Evolutionary conservation across 2,329 filamentous ascomycete genomes (phyloP).

Genomic region (Tympanopsis confertula): DNA sequence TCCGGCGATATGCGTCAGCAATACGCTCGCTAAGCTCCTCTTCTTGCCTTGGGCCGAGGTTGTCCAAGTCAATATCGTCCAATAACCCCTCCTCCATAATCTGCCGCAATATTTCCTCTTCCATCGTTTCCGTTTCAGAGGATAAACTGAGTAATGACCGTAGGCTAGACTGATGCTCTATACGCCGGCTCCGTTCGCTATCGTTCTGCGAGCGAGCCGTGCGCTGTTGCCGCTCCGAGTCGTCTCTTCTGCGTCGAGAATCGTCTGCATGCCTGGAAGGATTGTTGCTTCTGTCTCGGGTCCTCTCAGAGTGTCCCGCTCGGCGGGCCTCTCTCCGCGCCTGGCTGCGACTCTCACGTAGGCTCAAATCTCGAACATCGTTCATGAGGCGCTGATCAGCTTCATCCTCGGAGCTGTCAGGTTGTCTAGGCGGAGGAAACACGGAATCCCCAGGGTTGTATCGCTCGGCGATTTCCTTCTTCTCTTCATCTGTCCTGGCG

Average conservation of each 20-base stretch:
- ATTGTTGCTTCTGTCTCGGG: background rate
- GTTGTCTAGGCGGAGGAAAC: conserved; percentile 39
- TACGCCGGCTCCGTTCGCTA: conserved; percentile 35
- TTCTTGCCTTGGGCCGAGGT: conserved; percentile 71
- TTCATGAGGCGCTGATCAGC: conserved; percentile 40
- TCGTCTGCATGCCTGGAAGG: conserved; percentile 5
- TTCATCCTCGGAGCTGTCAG: conserved; percentile 19
- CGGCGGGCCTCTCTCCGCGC: conserved; percentile 12
- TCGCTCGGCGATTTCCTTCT: conserved; percentile 59
- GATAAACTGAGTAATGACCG: conserved; percentile 73
- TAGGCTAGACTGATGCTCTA: conserved; percentile 84
- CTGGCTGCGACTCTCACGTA: conserved; percentile 25
- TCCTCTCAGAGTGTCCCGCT: background rate
- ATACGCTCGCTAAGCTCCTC: conserved; percentile 86
- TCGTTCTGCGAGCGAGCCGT: conserved; percentile 23
- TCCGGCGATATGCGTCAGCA: conserved; percentile 72
- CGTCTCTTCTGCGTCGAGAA: conserved; percentile 9
- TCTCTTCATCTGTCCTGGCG: conserved; percentile 59
- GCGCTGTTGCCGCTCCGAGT: conserved; percentile 21
- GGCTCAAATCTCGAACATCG: conserved; percentile 40
- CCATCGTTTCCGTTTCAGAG: conserved; percentile 73
- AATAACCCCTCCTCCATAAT: conserved; percentile 79
- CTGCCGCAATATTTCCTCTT: conserved; percentile 78
- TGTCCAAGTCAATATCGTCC: conserved; percentile 79
- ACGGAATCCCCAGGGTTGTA: conserved; percentile 78